Evolutionary conservation across 768 basidiomycete genomes (phyloP), one percentile per base, ranked within the genome.

Genomic region (Amanita exitialis): DNA sequence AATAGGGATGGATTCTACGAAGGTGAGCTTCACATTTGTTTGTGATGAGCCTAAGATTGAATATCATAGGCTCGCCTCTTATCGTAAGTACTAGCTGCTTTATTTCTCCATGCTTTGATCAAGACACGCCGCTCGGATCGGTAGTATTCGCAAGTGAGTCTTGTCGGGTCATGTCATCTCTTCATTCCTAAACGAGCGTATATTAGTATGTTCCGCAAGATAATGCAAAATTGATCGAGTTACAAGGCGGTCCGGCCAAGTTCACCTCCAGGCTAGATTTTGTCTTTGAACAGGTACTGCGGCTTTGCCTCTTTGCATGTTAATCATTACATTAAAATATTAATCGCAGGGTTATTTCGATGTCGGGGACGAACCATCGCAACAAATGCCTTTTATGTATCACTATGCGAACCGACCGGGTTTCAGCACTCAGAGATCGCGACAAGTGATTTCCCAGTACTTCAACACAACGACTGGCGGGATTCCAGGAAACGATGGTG

Each of bases 311-410:
- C 20, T n/a, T 18, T 18, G 7, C 34, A 3, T 30, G 16, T 20
- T 10, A 3, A 39, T 47, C 10, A 16, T 44, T 38, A 23, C 10
- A 16, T 44, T 38, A 23, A 30, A 45, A 10, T 28, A 15, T 44
- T 8, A 12, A 32, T 5, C 20, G 16, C 45, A 82, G 74, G 67
- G 69, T 36, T 83, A 80, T 61, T 82, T 82, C 54, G 81, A 82
- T 52, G 67, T 71, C 0, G 80, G 80, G 7, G 71, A 83, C 57
- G 82, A 83, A 56, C 80, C 80, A 0, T 81, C 80, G 2, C 79
- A 81, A 56, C 79, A 82, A 56, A 82, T 83, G 56, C 80, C 80
- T 0, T 80, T 74, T 62, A 82, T 82, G 80, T 82, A 82, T 57
- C 80, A 83, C 63, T 83, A 83, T 56, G 80, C 77, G 2, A 74